Evolutionary conservation across 2,329 filamentous ascomycete genomes (phyloP).

Genomic region (Trichoderma brevicompactum): DNA sequence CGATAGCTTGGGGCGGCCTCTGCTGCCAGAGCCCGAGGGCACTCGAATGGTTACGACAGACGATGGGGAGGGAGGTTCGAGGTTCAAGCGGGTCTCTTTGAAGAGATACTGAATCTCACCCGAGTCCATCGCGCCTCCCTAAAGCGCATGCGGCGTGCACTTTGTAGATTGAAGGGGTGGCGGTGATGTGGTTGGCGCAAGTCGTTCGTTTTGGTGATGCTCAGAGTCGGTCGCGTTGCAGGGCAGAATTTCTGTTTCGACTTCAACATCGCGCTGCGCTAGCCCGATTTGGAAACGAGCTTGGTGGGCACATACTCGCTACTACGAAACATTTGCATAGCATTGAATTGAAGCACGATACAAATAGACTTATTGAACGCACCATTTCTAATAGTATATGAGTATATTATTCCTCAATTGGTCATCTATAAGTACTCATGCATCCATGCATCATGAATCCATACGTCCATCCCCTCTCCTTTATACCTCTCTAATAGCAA

Average conservation of each 20-base stretch:
- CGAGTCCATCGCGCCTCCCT: slow-evolving; percentile 73
- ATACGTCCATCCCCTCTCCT: slow-evolving; percentile 7
- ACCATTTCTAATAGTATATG: not conserved
- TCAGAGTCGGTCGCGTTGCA: slow-evolving; percentile 38
- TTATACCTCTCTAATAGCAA: slow-evolving; percentile 2
- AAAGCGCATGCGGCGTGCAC: slow-evolving; percentile 35
- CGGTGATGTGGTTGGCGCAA: slow-evolving; percentile 37
- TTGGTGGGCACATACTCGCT: slow-evolving; percentile 27
- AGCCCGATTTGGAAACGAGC: slow-evolving; percentile 45
- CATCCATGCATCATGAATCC: not conserved
- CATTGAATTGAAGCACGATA: no score
- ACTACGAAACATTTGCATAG: not conserved
- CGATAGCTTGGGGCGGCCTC: slow-evolving; percentile 46
- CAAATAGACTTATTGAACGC: no score
- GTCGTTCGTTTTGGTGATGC: slow-evolving; percentile 32
- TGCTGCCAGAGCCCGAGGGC: slow-evolving; percentile 56
- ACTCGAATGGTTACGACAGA: slow-evolving; percentile 74
- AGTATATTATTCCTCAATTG: not conserved
- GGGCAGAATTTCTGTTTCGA: slow-evolving; percentile 42
- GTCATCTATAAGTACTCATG: not conserved
- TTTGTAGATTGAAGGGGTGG: slow-evolving; percentile 27
- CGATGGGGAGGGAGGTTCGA: slow-evolving; percentile 71
- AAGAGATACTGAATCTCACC: slow-evolving; percentile 69
- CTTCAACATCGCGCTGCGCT: slow-evolving; percentile 40
- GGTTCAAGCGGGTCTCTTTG: slow-evolving; percentile 84